Percentiles rank a stretch among this genome's conserved stretches.
Evolutionary conservation across 2,329 filamentous ascomycete species (phyloP).

Genomic region (Diaporthe capsici): DNA sequence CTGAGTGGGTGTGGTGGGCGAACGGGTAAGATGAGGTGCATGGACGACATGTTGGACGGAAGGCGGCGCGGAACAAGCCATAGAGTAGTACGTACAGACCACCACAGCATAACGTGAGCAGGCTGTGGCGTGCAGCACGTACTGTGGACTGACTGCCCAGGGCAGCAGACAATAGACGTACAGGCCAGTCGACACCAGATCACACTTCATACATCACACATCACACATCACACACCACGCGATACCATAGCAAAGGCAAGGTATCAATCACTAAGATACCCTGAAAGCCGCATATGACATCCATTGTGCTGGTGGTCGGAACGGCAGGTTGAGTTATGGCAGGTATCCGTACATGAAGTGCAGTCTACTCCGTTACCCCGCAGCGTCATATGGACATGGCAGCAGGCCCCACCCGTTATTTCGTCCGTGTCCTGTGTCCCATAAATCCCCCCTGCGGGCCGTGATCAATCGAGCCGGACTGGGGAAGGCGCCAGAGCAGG

Average conservation of each 20-base stretch:
- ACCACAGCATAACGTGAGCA: neutral
- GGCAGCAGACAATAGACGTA: too few species aligned
- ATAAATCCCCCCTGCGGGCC: neutral
- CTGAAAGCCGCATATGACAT: too few species aligned
- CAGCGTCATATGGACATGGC: constrained; percentile 18
- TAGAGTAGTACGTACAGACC: neutral
- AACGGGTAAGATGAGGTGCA: neutral
- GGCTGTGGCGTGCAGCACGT: neutral
- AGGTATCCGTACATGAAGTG: neutral
- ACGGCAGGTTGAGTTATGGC: neutral
- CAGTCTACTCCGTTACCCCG: constrained; percentile 1
- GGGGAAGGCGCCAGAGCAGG: constrained; percentile 10
- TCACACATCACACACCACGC: too few species aligned
- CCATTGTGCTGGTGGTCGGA: neutral
- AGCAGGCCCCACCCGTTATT: constrained; percentile 6
- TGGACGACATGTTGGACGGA: neutral
- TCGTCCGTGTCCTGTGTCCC: constrained; percentile 4
- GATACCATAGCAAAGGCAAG: too few species aligned
- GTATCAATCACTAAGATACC: too few species aligned
- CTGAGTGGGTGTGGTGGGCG: neutral
- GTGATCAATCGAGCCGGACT: constrained; percentile 11
- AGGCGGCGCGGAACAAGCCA: neutral
- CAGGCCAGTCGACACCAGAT: too few species aligned
- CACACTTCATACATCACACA: too few species aligned
- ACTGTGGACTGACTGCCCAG: too few species aligned